These are phyloP conservation scores for Pilasporangium apinafurcum DNA, from an alignment of 352 stramenopile species.

Conservation along the genomic window DNA sequence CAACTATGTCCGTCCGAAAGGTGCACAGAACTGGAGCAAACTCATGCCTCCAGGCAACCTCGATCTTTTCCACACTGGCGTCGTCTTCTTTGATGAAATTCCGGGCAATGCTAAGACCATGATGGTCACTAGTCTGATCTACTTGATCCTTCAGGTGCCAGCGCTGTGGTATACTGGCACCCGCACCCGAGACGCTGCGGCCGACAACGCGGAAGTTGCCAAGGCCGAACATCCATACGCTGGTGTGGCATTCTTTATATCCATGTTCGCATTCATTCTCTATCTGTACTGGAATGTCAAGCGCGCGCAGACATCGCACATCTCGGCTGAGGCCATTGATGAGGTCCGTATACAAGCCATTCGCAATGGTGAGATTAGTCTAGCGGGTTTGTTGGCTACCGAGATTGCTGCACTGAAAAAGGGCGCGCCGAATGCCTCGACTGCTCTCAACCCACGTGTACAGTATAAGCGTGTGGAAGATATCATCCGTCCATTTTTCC, in stretches of 20 bases:
- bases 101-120: conserved; percentile 88
- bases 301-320: conserved; percentile 60
- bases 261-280: conserved; percentile 82
- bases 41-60: conserved; percentile 75
- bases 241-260: conserved; percentile 84
- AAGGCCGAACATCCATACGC: conserved; percentile 87
- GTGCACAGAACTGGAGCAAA: conserved; percentile 74
- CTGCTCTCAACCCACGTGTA: conserved; percentile 43
- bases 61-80: conserved; percentile 59
- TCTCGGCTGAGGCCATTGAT: conserved; percentile 60
- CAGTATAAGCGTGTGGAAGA: conserved; percentile 81
- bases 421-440: conserved; percentile 21
- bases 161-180: conserved; percentile 88
- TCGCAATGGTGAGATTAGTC: conserved; percentile 60
- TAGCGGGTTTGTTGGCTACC: conserved; percentile 72
- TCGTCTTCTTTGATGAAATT: conserved; percentile 86
- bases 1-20: conserved; percentile 81
- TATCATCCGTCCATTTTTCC: conserved; percentile 92
- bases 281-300: conserved; percentile 93
- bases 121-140: conserved; percentile 91
- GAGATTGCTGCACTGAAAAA: conserved; percentile 72
- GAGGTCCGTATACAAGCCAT: conserved; percentile 71
- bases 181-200: conserved; percentile 39
- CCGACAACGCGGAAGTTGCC: conserved; percentile 66
- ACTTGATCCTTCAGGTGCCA: conserved; percentile 94